Percentiles rank a stretch among this genome's conserved stretches.
Evolutionary conservation across 805 yeast species (phyloP).

Genomic region (Pichia occidentalis): DNA sequence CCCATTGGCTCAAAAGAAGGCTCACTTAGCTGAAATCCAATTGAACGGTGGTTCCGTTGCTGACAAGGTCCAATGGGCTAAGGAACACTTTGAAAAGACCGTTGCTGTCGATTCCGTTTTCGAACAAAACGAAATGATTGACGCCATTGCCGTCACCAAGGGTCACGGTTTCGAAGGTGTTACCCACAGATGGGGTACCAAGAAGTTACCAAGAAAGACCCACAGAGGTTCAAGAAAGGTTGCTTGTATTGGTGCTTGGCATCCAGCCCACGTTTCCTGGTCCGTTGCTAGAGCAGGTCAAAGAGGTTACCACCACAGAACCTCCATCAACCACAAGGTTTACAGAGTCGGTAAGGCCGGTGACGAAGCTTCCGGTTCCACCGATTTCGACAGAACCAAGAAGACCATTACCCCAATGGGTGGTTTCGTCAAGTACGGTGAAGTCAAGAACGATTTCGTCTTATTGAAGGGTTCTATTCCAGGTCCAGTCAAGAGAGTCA

Average conservation of each 20-base stretch:
- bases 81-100: conserved; percentile 98
- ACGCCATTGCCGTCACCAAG: conserved; percentile 98
- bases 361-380: conserved; percentile 91
- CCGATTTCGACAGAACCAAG: conserved; percentile 98
- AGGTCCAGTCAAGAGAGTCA: conserved; percentile 99
- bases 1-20: conserved; percentile 98
- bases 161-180: conserved; percentile 99
- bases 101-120: conserved; percentile 92
- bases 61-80: conserved; percentile 98
- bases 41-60: conserved; percentile 98
- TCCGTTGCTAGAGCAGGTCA: conserved; percentile 99
- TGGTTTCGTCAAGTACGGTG: conserved; percentile 99
- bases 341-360: conserved; percentile 98
- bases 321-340: conserved; percentile 99
- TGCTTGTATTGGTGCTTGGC: conserved; percentile 99
- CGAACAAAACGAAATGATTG: conserved; percentile 98
- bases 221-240: conserved; percentile 99
- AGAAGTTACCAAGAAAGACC: conserved; percentile 99
- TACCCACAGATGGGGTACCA: conserved; percentile 99
- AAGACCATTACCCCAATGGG: conserved; percentile 99
- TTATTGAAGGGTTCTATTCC: conserved; percentile 98
- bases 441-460: conserved; percentile 94
- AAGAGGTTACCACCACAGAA: conserved; percentile 99
- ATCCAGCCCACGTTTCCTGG: conserved; percentile 99
- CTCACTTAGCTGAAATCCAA: conserved; percentile 99